Evolutionary conservation across 2,329 filamentous ascomycete species (phyloP).

Genomic region (Pestalotiopsis sp.): DNA sequence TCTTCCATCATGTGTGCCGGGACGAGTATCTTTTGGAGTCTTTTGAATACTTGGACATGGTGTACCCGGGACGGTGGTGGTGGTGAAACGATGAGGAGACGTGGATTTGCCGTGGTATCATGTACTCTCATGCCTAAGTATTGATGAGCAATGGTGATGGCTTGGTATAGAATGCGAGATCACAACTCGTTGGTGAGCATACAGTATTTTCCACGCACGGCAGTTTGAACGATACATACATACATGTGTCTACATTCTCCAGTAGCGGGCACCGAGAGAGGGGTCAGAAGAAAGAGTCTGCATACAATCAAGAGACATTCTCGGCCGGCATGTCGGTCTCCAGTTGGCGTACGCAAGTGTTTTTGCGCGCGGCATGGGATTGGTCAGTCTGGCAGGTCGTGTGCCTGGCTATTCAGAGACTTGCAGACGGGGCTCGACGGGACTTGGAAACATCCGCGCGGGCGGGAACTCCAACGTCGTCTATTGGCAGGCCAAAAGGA

Average conservation of each 20-base stretch:
- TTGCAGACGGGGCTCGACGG: not conserved
- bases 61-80: not conserved
- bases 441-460: not conserved
- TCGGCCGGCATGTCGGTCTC: not conserved
- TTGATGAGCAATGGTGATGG: not conserved
- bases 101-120: not conserved
- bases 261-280: not conserved
- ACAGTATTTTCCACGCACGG: too few species aligned
- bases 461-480: not conserved
- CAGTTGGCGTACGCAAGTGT: not conserved
- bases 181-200: too few species aligned
- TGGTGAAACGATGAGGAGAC: not conserved
- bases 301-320: too few species aligned
- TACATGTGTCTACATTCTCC: not conserved
- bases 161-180: not conserved
- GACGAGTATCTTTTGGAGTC: not conserved
- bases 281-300: not conserved
- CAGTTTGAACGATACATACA: too few species aligned
- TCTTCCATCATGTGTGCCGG: not conserved
- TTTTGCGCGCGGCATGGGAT: slow-evolving; percentile 3
- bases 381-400: not conserved
- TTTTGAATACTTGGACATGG: not conserved
- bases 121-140: not conserved
- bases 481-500: not conserved
- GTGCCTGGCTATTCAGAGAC: slow-evolving; percentile 9